phyloP scores from a whole-genome alignment of 768 basidiomycete species.

The Xerocomellus dryophilus region DNA sequence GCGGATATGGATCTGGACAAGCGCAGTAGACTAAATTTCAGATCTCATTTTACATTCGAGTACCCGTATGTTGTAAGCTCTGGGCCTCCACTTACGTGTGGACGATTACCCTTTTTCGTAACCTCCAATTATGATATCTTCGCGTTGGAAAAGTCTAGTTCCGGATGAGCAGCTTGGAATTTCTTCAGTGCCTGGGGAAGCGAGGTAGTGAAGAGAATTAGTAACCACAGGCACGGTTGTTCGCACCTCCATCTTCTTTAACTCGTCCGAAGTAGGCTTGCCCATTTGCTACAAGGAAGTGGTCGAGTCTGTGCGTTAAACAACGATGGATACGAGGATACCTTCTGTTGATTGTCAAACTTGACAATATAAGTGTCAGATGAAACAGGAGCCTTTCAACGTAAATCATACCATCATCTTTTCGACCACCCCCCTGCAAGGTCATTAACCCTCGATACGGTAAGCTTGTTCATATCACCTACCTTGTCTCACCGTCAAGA shows the following conservation, averaged over 20 bases:
- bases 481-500: conserved; percentile 93
- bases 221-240: neutral
- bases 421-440: conserved; percentile 88
- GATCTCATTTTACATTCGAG: neutral
- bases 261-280: conserved; percentile 91
- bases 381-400: neutral
- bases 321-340: conserved; percentile 12
- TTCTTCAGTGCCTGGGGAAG: conserved; percentile 68
- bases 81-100: neutral
- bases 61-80: neutral
- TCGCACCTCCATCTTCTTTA: conserved; percentile 85
- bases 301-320: neutral
- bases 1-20: conserved; percentile 27
- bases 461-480: conserved; percentile 11
- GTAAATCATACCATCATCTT: conserved; percentile 93
- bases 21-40: conserved; percentile 12
- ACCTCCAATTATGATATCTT: conserved; percentile 63
- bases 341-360: conserved; percentile 46
- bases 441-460: conserved; percentile 8
- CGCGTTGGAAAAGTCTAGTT: conserved; percentile 91
- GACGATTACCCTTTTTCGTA: neutral
- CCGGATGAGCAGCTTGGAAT: conserved; percentile 88
- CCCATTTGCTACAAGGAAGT: conserved; percentile 72
- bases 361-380: conserved; percentile 22
- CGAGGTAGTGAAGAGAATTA: neutral